phyloP scores from a whole-genome alignment of 768 basidiomycete genomes.

The Tylopilus rubrobrunneus region DNA sequence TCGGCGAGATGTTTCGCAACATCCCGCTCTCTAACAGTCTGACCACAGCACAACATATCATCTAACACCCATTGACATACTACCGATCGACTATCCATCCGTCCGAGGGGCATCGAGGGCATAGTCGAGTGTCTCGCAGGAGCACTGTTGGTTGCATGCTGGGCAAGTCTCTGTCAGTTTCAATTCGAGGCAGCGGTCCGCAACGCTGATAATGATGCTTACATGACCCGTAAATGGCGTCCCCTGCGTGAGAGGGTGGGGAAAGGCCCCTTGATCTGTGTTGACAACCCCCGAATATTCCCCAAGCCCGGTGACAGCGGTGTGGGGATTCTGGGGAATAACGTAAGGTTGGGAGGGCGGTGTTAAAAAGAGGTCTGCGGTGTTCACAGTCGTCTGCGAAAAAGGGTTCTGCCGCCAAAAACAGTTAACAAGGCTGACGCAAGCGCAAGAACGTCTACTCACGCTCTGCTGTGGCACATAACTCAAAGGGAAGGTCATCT shows the following conservation, averaged over 20 bases:
- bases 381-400: conserved; percentile 2
- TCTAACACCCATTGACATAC: not conserved
- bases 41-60: not conserved
- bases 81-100: not conserved
- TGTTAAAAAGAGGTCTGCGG: not conserved
- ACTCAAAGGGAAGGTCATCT: not conserved
- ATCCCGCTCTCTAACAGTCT: not conserved
- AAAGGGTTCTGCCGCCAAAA: not conserved
- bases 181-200: not conserved
- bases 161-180: not conserved
- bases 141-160: too few species aligned
- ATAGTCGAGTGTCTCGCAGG: not conserved
- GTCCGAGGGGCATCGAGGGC: not conserved
- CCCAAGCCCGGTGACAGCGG: not conserved
- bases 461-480: conserved; percentile 5
- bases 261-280: not conserved
- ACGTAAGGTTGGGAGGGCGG: not conserved
- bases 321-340: too few species aligned
- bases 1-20: conserved; percentile 9
- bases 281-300: not conserved
- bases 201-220: not conserved
- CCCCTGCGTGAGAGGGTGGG: not conserved
- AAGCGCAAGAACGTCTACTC: not conserved
- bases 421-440: not conserved
- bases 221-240: conserved; percentile 1